Conservation (phyloP, 2,329 filamentous ascomycete genomes). For the Mycosphaerella arachidis region DNA sequence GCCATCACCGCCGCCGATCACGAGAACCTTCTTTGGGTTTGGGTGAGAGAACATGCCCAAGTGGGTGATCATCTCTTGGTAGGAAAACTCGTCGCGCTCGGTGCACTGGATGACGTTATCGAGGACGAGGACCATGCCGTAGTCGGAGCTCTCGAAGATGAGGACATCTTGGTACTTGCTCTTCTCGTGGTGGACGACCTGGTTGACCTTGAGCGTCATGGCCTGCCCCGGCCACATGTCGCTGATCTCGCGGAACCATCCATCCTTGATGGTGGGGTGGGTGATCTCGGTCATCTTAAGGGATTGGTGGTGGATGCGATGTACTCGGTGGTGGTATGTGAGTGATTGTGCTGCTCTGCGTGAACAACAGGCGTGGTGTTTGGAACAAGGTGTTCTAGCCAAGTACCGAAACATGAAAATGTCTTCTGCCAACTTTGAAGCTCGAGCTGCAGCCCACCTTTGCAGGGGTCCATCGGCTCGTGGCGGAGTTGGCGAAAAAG, state of each 20-base stretch:
- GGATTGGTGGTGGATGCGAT: slow-evolving; percentile 18
- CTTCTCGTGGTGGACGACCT: slow-evolving; percentile 98
- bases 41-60: slow-evolving; percentile 98
- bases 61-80: slow-evolving; percentile 99
- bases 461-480: neutral
- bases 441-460: neutral
- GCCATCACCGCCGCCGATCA: slow-evolving; percentile 96
- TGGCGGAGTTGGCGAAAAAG: neutral
- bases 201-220: slow-evolving; percentile 97
- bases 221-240: slow-evolving; percentile 99
- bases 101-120: slow-evolving; percentile 99
- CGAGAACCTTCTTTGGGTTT: slow-evolving; percentile 94
- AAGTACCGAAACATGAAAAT: neutral
- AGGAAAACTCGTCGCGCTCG: slow-evolving; percentile 96
- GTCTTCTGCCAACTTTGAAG: neutral
- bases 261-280: slow-evolving; percentile 85
- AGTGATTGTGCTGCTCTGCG: neutral
- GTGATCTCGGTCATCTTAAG: slow-evolving; percentile 61
- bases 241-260: slow-evolving; percentile 99
- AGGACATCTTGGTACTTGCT: slow-evolving; percentile 98
- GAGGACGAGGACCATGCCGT: slow-evolving; percentile 91
- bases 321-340: slow-evolving; percentile 16
- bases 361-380: neutral
- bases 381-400: neutral
- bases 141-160: slow-evolving; percentile 96